Evolutionary conservation across 2,329 filamentous ascomycete genomes (phyloP).

Genomic region (Didymella pinodella): DNA sequence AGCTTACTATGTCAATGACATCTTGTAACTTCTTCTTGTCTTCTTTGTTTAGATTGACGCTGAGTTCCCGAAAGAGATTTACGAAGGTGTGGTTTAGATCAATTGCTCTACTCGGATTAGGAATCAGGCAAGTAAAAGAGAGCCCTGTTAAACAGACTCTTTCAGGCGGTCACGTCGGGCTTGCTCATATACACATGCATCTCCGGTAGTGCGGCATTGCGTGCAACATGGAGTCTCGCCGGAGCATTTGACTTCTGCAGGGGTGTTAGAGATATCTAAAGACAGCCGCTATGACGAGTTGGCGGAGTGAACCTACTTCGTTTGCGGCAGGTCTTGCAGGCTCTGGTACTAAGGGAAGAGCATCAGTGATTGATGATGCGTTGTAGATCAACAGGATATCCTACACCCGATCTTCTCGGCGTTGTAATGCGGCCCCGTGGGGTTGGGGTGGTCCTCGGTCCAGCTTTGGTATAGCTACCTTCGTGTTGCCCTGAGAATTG

Average conservation of each 20-base stretch:
- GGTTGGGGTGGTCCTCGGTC: slow-evolving; percentile 17
- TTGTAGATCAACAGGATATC: background rate
- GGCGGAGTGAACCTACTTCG: slow-evolving; percentile 25
- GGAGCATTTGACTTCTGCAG: slow-evolving; percentile 36
- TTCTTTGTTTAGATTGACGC: slow-evolving; percentile 21
- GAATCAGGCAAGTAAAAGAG: background rate
- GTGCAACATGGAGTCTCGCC: slow-evolving; percentile 33
- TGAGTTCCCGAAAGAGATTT: slow-evolving; percentile 29
- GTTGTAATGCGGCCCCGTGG: slow-evolving; percentile 12
- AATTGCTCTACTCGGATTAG: slow-evolving; percentile 25
- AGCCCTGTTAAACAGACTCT: slow-evolving; percentile 19
- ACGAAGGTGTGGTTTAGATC: slow-evolving; percentile 31
- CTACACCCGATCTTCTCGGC: slow-evolving; percentile 33
- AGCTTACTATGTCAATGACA: slow-evolving; percentile 31
- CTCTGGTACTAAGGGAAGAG: slow-evolving; percentile 23
- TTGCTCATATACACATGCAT: slow-evolving; percentile 35
- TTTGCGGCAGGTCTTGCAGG: slow-evolving; percentile 36
- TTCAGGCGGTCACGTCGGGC: slow-evolving; percentile 35
- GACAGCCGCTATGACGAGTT: background rate
- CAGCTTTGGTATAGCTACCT: slow-evolving; percentile 29
- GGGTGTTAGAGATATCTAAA: background rate
- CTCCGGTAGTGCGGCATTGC: slow-evolving; percentile 25
- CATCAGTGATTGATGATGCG: slow-evolving; percentile 2
- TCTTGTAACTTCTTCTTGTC: slow-evolving; percentile 31
- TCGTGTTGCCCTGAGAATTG: slow-evolving; percentile 4